Evolutionary conservation across 805 yeast species (phyloP).

Genomic region (Candida cerambycidarum): DNA sequence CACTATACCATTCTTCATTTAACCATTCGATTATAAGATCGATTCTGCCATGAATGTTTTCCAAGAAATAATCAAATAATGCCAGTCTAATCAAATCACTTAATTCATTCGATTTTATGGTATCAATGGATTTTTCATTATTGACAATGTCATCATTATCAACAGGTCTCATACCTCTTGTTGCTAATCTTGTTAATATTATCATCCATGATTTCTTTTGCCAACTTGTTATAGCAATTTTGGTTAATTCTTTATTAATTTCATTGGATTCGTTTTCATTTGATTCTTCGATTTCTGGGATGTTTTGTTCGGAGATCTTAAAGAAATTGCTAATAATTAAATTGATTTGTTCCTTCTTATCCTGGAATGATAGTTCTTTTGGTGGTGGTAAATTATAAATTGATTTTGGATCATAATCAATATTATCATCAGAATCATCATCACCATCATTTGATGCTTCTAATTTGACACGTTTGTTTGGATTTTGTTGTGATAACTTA

Average conservation of each 20-base stretch:
- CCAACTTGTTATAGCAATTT: constrained; percentile 53
- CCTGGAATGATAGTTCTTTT: constrained; percentile 46
- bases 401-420: constrained; percentile 39
- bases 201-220: constrained; percentile 72
- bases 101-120: constrained; percentile 35
- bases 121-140: constrained; percentile 22
- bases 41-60: constrained; percentile 67
- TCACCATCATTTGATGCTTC: constrained; percentile 2
- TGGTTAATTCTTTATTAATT: constrained; percentile 53
- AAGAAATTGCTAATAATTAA: constrained; percentile 61
- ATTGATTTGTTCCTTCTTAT: constrained; percentile 56
- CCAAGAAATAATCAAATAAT: constrained; percentile 69
- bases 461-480: constrained; percentile 7
- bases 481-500: constrained; percentile 1
- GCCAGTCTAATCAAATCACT: constrained; percentile 67
- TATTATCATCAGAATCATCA: constrained; percentile 32
- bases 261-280: constrained; percentile 15
- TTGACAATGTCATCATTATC: constrained; percentile 18
- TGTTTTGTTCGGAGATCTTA: constrained; percentile 40
- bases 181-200: constrained; percentile 71
- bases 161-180: constrained; percentile 64
- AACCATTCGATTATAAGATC: constrained; percentile 88
- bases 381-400: constrained; percentile 61
- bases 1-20: constrained; percentile 90
- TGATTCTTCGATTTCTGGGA: constrained; percentile 17